Conservation (phyloP, 2,329 filamentous ascomycete genomes). For the Tricladium varicosporioides region DNA sequence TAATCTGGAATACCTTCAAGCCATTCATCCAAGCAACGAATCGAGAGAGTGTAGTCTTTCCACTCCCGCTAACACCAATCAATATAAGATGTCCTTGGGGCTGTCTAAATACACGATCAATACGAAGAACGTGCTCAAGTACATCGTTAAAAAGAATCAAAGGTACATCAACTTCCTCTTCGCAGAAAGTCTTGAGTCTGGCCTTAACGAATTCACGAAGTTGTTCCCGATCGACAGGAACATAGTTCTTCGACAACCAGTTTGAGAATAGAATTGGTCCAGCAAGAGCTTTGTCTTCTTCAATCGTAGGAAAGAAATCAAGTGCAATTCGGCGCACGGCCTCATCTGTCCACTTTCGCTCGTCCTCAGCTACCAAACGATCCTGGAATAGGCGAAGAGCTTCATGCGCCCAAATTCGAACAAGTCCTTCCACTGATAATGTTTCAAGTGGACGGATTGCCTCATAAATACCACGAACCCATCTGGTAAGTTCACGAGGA, state of each 20-base stretch:
- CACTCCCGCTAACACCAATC: constrained; percentile 96
- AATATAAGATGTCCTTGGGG: constrained; percentile 97
- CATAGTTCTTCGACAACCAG: constrained; percentile 98
- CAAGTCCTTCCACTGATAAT: constrained; percentile 83
- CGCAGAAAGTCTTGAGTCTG: constrained; percentile 94
- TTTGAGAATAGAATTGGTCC: constrained; percentile 98
- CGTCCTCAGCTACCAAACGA: constrained; percentile 89
- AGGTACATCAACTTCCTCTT: constrained; percentile 98
- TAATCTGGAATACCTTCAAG: constrained; percentile 98
- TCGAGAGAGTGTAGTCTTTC: constrained; percentile 95
- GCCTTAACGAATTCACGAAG: constrained; percentile 97
- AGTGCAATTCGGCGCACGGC: constrained; percentile 82
- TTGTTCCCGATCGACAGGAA: constrained; percentile 92
- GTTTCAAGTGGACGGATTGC: constrained; percentile 90
- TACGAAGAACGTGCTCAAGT: constrained; percentile 94
- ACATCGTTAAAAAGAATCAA: constrained; percentile 99
- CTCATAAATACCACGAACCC: constrained; percentile 97
- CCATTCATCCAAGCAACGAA: constrained; percentile 99
- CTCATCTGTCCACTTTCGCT: constrained; percentile 92
- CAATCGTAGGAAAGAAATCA: constrained; percentile 92
- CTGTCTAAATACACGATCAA: constrained; percentile 97
- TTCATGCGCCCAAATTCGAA: constrained; percentile 98
- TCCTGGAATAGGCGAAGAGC: constrained; percentile 95
- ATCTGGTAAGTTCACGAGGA: constrained; percentile 94
- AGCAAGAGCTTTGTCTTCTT: constrained; percentile 83